Conservation (phyloP, 441 rosid genomes). For the Lagerstroemia fauriei region DNA sequence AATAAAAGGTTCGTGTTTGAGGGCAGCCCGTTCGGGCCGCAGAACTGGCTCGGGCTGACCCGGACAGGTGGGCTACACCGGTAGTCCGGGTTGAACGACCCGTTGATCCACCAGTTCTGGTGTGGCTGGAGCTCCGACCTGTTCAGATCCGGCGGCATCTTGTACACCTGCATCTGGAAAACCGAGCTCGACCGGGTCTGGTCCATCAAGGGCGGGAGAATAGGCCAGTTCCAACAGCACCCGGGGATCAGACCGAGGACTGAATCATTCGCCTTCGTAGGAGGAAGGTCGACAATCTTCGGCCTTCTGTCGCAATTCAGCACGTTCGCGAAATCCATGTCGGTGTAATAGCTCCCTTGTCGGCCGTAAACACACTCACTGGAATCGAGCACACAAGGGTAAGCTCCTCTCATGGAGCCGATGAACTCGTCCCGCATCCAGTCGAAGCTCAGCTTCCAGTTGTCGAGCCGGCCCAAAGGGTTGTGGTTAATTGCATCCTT, state of each 20-base stretch:
- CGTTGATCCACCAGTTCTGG: constrained; percentile 77
- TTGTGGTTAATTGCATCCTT: constrained; percentile 45
- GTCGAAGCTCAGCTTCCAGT: constrained; percentile 79
- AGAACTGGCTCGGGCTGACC: constrained; percentile 69
- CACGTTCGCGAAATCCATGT: constrained; percentile 62
- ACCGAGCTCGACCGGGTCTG: constrained; percentile 72
- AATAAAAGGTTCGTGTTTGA: too few relatives aligned
- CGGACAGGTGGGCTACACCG: constrained; percentile 77
- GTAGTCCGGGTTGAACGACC: constrained; percentile 75
- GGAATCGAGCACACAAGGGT: constrained; percentile 65
- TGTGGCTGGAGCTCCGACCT: constrained; percentile 69
- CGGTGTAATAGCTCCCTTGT: constrained; percentile 52
- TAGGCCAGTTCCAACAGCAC: constrained; percentile 86
- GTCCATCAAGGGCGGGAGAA: constrained; percentile 77
- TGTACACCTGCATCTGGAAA: constrained; percentile 78
- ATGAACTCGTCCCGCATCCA: constrained; percentile 91
- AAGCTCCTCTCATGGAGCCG: constrained; percentile 73
- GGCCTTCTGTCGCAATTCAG: constrained; percentile 86
- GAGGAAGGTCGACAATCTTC: constrained; percentile 76
- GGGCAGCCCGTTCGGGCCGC: constrained; percentile 61
- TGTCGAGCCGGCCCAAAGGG: constrained; percentile 87
- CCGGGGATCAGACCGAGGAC: constrained; percentile 60
- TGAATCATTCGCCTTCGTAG: constrained; percentile 71
- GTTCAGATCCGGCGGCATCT: constrained; percentile 86
- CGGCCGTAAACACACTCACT: constrained; percentile 65